These are phyloP conservation scores for Carex parvula DNA, from an alignment of 176 grass and related monocot genomes.

Conservation along the genomic window DNA sequence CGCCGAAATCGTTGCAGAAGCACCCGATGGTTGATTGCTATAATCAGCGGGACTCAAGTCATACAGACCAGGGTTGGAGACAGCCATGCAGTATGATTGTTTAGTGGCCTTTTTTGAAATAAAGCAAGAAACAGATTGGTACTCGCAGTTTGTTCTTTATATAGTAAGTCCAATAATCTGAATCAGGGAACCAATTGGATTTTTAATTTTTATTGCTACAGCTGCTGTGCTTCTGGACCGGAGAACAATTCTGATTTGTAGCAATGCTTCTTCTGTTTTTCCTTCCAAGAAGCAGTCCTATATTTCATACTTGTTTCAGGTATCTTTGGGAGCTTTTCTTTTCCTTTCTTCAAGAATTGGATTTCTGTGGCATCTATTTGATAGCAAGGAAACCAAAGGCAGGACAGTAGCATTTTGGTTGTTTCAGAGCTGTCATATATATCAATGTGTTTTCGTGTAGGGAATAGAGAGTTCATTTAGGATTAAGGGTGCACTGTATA, in stretches of 20 bases:
- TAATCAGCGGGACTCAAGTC: neutral
- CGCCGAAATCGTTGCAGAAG: conserved; percentile 6
- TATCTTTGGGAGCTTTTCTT: neutral
- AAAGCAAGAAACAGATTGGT: neutral
- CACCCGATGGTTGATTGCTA: conserved; percentile 1
- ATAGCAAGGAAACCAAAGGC: neutral
- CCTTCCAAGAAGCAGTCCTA: neutral
- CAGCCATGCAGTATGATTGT: neutral
- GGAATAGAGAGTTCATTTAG: neutral
- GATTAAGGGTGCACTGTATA: neutral
- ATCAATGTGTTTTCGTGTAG: neutral
- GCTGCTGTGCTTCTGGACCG: neutral
- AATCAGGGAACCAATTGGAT: neutral
- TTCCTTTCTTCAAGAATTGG: neutral
- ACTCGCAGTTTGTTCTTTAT: neutral
- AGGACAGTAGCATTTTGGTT: neutral
- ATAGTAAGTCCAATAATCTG: neutral
- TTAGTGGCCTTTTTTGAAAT: neutral
- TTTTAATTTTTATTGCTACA: neutral
- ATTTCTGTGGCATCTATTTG: neutral
- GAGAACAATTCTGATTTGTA: neutral
- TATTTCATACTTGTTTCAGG: neutral
- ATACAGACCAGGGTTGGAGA: neutral
- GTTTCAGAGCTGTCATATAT: neutral
- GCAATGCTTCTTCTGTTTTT: neutral